Evolutionary conservation across 2,329 filamentous ascomycete species (phyloP).

Genomic region (Fusarium citri): DNA sequence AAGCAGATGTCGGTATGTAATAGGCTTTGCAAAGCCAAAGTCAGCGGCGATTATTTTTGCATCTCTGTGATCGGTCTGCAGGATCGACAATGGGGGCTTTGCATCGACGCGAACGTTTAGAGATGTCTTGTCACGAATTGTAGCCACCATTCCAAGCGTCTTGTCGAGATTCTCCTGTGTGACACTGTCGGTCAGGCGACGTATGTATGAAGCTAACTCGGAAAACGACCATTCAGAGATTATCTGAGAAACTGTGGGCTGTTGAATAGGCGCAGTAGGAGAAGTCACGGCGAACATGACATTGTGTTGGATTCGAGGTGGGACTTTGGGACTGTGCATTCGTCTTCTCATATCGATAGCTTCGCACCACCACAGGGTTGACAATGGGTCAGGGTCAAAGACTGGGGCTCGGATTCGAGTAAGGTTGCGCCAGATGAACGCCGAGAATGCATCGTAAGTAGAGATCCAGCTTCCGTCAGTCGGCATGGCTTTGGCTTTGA

Average conservation of each 20-base stretch:
- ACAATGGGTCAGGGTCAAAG: conserved; percentile 48
- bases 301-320: conserved; percentile 53
- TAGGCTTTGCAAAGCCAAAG: conserved; percentile 54
- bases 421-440: conserved; percentile 56
- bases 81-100: conserved; percentile 51
- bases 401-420: conserved; percentile 50
- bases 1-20: conserved; percentile 49
- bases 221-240: conserved; percentile 52
- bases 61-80: conserved; percentile 53
- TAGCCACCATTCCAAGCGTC: conserved; percentile 49
- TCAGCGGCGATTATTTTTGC: conserved; percentile 45
- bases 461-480: conserved; percentile 56
- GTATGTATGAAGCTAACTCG: conserved; percentile 52
- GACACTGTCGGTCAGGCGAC: conserved; percentile 51
- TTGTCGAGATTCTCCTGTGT: conserved; percentile 49
- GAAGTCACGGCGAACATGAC: conserved; percentile 48
- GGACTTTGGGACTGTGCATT: conserved; percentile 49
- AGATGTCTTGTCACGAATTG: conserved; percentile 52
- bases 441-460: conserved; percentile 59
- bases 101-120: conserved; percentile 51
- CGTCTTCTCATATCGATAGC: conserved; percentile 54
- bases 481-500: conserved; percentile 54
- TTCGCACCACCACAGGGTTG: conserved; percentile 51
- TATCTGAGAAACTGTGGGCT: conserved; percentile 49
- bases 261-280: conserved; percentile 41